Evolutionary conservation across 257 asterid species (phyloP), one percentile per base, ranked within the genome.

Genomic region (Solanum chilense): DNA sequence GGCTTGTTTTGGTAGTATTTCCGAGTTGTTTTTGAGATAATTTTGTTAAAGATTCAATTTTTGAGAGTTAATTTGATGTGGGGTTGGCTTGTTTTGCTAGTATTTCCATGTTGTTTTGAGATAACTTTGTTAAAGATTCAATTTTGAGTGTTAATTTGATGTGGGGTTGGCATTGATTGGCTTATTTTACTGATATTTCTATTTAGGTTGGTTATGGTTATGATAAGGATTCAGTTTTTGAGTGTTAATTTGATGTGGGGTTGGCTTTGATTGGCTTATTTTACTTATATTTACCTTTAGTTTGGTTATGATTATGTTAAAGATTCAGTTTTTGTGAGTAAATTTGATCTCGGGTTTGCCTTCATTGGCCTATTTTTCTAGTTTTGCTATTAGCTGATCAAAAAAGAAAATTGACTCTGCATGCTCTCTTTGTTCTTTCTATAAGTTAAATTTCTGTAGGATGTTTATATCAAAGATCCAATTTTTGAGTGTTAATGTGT

Each of bases 391-490:
- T 35, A 35, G 39, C 39, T 35, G 39, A 35, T 35, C 7, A 35
- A 35, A 35, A 35, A 35, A 35, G 39, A 35, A 35, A 35, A 35
- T 35, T 5, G 7, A 35, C 39, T 35, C 39, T 35, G 39, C 39
- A 35, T 35, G 39, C 7, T 39, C 41, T 39, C 41, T 39, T 39
- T 39, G 41, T 39, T 39, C 41, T 39, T 39, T 39, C 98, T 20
- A 98, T 95, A 86, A 89, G 99, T 92, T 18, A 27, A 27, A 25
- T 35, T 47, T 39, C 41, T 74, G 58, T 49, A 13, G 3, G 44
- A 41, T 41, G 44, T 41, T 41, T 41, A 9, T 41, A 9, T 41
- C 11, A 1, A 41, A 41, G 11, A 41, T 41, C 11, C 44, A 41
- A 8, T 41, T 41, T 41, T 8, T 41, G 11, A 9, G 44, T 41